These are phyloP conservation scores for Fusarium sp. DNA, from an alignment of 2,329 filamentous ascomycete genomes.

Conservation along the genomic window DNA sequence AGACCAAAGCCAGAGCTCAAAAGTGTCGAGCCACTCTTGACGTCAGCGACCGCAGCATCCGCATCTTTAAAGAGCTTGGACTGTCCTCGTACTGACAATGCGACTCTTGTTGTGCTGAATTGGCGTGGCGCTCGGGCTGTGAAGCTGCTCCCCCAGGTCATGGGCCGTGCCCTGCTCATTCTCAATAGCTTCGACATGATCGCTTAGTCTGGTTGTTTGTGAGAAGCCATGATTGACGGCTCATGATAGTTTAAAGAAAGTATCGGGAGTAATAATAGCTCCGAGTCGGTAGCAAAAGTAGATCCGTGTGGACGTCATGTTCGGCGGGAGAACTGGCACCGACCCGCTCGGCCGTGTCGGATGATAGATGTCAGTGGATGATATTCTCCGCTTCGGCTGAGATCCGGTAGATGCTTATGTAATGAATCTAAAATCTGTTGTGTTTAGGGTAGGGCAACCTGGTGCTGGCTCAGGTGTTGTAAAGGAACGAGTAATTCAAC, in stretches of 20 bases:
- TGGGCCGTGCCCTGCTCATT: constrained; percentile 20
- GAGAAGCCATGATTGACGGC: constrained; percentile 22
- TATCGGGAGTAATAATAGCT: constrained; percentile 30
- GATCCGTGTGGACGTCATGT: constrained; percentile 37
- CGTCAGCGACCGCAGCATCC: constrained; percentile 78
- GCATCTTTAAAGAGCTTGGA: constrained; percentile 70
- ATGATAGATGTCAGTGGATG: constrained; percentile 6
- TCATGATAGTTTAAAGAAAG: constrained; percentile 44
- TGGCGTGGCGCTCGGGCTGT: constrained; percentile 32
- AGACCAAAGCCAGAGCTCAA: constrained; percentile 87
- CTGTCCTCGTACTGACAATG: constrained; percentile 21
- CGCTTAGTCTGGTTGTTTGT: constrained; percentile 6
- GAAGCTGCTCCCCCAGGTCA: constrained; percentile 45
- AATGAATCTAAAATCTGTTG: not conserved
- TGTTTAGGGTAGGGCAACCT: not conserved
- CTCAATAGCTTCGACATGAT: constrained; percentile 38
- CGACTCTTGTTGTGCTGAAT: constrained; percentile 41
- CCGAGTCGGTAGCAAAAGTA: constrained; percentile 40
- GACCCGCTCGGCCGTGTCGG: constrained; percentile 22
- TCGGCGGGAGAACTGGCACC: constrained; percentile 40
- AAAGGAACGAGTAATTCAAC: too few species aligned
- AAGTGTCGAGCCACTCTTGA: constrained; percentile 78
- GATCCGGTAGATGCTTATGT: not conserved
- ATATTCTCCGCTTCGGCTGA: not conserved
- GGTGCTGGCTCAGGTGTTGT: too few species aligned